phyloP scores from a whole-genome alignment of 1,284 basidiomycete species.

The Apiotrichum montevideense region DNA sequence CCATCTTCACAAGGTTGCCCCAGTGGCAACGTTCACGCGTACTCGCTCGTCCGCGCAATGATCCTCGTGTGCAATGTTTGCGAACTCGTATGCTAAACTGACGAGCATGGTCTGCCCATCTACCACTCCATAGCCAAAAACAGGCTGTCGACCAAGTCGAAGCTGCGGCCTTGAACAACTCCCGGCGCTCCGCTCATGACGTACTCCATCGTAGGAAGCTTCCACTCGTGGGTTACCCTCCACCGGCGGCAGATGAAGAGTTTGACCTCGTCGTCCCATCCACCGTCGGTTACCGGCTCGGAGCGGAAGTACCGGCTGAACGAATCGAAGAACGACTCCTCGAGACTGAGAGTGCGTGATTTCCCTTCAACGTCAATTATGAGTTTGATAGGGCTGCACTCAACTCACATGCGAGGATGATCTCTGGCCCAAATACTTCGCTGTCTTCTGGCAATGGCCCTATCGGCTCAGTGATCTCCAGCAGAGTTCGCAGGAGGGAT shows the following conservation, averaged over 20 bases:
- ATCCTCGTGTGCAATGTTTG: too few species aligned
- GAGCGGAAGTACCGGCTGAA: constrained; percentile 36
- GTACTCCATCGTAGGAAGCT: constrained; percentile 24
- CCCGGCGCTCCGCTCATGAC: constrained; percentile 38
- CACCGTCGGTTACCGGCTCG: constrained; percentile 30
- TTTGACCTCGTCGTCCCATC: constrained; percentile 26
- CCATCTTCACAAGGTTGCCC: too few species aligned
- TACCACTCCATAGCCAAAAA: constrained; percentile 37
- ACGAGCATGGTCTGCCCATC: too few species aligned
- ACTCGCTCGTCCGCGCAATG: too few species aligned
- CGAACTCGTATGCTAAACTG: too few species aligned
- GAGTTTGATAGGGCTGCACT: background rate
- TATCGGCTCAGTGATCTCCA: constrained; percentile 33
- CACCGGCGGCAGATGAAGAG: constrained; percentile 41
- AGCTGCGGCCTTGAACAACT: constrained; percentile 31
- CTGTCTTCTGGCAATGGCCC: background rate
- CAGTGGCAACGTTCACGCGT: too few species aligned
- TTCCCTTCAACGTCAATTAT: constrained; percentile 23
- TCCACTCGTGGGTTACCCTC: constrained; percentile 33
- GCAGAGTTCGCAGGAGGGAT: constrained; percentile 33
- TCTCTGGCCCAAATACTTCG: constrained; percentile 32
- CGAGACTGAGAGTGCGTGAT: constrained; percentile 37
- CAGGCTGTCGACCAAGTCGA: constrained; percentile 33
- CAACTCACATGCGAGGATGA: constrained; percentile 41
- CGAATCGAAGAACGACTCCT: constrained; percentile 44